phyloP scores from a whole-genome alignment of 345 rosid species.

The Fremontodendron californicum region DNA sequence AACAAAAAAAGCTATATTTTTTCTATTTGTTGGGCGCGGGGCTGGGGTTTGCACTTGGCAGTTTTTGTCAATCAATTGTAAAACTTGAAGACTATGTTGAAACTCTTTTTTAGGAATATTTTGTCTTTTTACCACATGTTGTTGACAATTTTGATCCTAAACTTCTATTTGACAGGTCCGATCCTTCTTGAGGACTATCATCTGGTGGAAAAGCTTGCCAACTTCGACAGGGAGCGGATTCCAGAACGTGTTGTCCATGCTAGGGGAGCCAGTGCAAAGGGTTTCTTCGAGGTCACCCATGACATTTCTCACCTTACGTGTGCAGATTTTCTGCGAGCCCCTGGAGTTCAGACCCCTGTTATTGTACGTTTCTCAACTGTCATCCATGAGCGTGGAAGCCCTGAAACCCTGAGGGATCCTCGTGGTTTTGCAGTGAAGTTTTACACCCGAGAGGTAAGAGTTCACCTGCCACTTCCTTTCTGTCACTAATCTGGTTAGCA shows the following conservation, averaged over 20 bases:
- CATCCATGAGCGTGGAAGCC: slow-evolving; percentile 98
- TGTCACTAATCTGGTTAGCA: not conserved
- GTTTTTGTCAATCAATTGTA: not conserved
- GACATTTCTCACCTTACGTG: slow-evolving; percentile 69
- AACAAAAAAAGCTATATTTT: not conserved
- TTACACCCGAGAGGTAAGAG: slow-evolving; percentile 89
- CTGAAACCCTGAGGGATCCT: slow-evolving; percentile 95
- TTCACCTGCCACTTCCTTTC: not conserved
- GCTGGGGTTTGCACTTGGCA: not conserved
- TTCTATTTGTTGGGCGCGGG: not conserved
- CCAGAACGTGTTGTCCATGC: slow-evolving; percentile 99
- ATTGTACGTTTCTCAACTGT: slow-evolving; percentile 98
- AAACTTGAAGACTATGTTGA: not conserved
- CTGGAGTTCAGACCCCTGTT: slow-evolving; percentile 94
- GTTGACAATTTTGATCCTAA: not conserved
- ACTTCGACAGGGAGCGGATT: slow-evolving; percentile 87
- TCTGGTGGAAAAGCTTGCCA: slow-evolving; percentile 87
- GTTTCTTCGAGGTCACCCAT: slow-evolving; percentile 97
- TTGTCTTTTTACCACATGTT: not conserved
- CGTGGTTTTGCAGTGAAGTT: slow-evolving; percentile 98
- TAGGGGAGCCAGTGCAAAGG: slow-evolving; percentile 98
- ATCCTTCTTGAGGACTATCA: slow-evolving; percentile 97
- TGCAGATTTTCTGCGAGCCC: slow-evolving; percentile 94
- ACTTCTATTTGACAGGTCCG: slow-evolving; percentile 52
- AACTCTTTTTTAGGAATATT: not conserved